Base-by-base conservation (phyloP, 768 basidiomycete species). In the Leccinum pellstonianum region DNA sequence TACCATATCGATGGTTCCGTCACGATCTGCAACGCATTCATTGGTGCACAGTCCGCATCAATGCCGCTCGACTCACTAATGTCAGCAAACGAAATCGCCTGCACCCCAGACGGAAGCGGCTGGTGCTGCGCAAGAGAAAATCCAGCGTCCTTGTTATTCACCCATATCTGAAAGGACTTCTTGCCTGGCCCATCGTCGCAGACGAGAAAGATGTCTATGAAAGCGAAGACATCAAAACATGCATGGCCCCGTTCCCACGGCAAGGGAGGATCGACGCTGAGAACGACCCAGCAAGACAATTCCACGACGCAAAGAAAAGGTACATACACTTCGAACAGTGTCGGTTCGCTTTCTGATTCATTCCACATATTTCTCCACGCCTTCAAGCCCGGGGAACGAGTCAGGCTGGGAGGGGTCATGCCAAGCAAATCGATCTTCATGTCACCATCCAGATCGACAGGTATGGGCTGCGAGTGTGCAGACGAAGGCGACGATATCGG, bases 1-100 rank as follows among this genome's bases (percentile, higher is more conserved):
- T 49, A 99, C 80, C 82, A 98, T 86, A 72, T 98, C 97, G 33
- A 98, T 90, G 1, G 96, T 95, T 1, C 97, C 97, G 66, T 98
- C 97, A 7, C 97, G 86, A 68, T 98, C 95, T 90, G n/a, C 2
- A 54, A 27, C 31, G 23, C 12, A 75, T 56, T 50, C 41, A 19
- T 56, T 7, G 23, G 55, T 54, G 17, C 52, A n/a, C n/a, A 59
- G 23, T 33, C 8, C 23, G 3, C 9, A 35, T 31, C 25, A 43
- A 23, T 19, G 48, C 47, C 15, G 17, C 2, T 37, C 57, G 38
- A 43, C 79, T 58, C 68, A 93, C 95, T 91, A 64, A 98, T 83
- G 64, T 99, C 96, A 43, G 90, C 94, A 65, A 99, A 98, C 0
- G 88, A 83, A 27, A 98, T 83, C 0, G 86, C 77, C 63, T 92